A percentile compares a stretch with the other conserved stretches of the same genome.
Conservation (phyloP, 2,329 filamentous ascomycete genomes). For the Fusarium sambucinum region DNA sequence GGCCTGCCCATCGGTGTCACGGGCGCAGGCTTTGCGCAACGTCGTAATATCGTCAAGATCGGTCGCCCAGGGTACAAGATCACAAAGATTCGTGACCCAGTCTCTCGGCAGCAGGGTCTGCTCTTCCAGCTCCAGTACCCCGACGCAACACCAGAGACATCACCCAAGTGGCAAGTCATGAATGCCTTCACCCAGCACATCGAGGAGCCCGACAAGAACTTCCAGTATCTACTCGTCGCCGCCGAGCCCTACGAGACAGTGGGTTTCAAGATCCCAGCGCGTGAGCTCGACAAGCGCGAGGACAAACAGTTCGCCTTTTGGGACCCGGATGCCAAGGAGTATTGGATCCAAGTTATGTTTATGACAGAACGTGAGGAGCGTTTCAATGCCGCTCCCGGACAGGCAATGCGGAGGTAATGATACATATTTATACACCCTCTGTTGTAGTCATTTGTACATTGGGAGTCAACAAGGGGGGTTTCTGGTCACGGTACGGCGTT, state of each 20-base stretch:
- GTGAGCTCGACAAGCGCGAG: slow-evolving; percentile 90
- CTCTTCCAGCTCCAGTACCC: slow-evolving; percentile 98
- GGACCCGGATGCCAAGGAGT: slow-evolving; percentile 95
- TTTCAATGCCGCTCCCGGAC: slow-evolving; percentile 74
- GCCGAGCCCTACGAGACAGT: slow-evolving; percentile 99
- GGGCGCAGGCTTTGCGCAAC: slow-evolving; percentile 73
- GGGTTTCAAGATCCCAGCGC: slow-evolving; percentile 92
- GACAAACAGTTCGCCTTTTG: slow-evolving; percentile 94
- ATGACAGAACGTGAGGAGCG: slow-evolving; percentile 98
- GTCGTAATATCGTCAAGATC: slow-evolving; percentile 91
- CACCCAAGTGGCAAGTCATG: slow-evolving; percentile 94
- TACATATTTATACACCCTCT: slow-evolving; percentile 1
- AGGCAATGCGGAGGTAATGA: slow-evolving; percentile 61
- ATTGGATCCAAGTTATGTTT: slow-evolving; percentile 97
- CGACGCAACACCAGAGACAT: slow-evolving; percentile 80
- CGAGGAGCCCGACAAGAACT: slow-evolving; percentile 93
- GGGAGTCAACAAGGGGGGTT: slow-evolving; percentile 31
- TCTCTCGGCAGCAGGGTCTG: slow-evolving; percentile 88
- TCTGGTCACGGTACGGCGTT: slow-evolving; percentile 36
- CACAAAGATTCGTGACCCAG: slow-evolving; percentile 91
- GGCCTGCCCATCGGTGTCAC: slow-evolving; percentile 80
- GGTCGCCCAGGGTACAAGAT: slow-evolving; percentile 97
- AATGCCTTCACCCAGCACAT: slow-evolving; percentile 96
- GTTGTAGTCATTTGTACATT: slow-evolving; percentile 14
- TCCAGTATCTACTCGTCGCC: slow-evolving; percentile 93